Evolutionary conservation across 2,329 filamentous ascomycete genomes (phyloP).

Genomic region (Aspergillus calidoustus): DNA sequence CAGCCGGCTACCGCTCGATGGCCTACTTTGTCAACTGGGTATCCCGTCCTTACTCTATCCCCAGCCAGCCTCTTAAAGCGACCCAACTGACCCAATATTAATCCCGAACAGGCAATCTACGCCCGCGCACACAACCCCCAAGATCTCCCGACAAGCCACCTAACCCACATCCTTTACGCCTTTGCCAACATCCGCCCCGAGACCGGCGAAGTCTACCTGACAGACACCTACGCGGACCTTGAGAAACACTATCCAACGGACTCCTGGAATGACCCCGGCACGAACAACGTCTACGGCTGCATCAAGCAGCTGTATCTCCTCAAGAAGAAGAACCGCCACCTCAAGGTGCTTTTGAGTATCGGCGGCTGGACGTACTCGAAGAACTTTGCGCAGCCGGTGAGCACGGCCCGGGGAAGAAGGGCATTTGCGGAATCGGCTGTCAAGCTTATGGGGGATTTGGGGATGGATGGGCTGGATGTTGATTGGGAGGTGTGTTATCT

Average conservation of each 20-base stretch:
- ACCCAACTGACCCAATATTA: background rate
- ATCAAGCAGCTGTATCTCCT: slow-evolving; percentile 76
- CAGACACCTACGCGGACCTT: slow-evolving; percentile 70
- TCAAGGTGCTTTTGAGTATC: slow-evolving; percentile 82
- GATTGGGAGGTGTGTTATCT: slow-evolving; percentile 43
- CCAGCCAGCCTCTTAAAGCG: background rate
- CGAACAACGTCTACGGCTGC: slow-evolving; percentile 73
- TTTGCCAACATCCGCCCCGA: slow-evolving; percentile 86
- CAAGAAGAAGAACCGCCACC: slow-evolving; percentile 74
- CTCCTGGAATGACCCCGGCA: slow-evolving; percentile 66
- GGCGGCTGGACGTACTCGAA: slow-evolving; percentile 78
- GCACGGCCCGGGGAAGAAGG: slow-evolving; percentile 61
- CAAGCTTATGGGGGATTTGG: slow-evolving; percentile 74
- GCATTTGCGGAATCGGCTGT: slow-evolving; percentile 72
- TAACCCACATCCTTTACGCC: slow-evolving; percentile 88
- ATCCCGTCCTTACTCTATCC: background rate
- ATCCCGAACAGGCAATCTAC: slow-evolving; percentile 71
- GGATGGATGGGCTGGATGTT: slow-evolving; percentile 61
- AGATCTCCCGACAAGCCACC: slow-evolving; percentile 75
- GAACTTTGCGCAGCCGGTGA: slow-evolving; percentile 73
- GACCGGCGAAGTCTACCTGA: slow-evolving; percentile 77
- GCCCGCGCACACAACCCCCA: slow-evolving; percentile 83
- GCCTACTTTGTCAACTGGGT: slow-evolving; percentile 55
- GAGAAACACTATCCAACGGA: slow-evolving; percentile 73
- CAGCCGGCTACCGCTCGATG: slow-evolving; percentile 33